These are phyloP conservation scores for Mycogone perniciosa DNA, from an alignment of 2,329 filamentous ascomycete species.

Conservation along the genomic window DNA sequence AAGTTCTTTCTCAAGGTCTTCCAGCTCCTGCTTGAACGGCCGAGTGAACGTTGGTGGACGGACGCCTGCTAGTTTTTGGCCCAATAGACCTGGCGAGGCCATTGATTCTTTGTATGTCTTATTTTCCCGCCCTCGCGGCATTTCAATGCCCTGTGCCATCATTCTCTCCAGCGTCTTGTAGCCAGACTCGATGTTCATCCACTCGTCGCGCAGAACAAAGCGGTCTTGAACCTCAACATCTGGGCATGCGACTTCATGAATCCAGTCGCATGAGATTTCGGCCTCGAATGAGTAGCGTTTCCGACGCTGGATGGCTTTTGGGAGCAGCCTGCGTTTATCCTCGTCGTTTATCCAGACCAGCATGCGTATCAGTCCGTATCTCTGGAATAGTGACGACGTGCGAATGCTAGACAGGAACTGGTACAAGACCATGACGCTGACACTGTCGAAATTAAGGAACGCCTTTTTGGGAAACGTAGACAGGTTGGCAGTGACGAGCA, in stretches of 20 bases:
- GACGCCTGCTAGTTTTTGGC: constrained; percentile 24
- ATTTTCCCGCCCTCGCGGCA: constrained; percentile 40
- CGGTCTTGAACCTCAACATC: constrained; percentile 27
- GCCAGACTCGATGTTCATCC: constrained; percentile 42
- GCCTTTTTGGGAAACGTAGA: constrained; percentile 44
- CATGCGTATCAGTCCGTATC: constrained; percentile 73
- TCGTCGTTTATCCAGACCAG: constrained; percentile 63
- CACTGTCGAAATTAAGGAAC: constrained; percentile 48
- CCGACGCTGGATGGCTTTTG: constrained; percentile 51
- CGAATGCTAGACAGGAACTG: constrained; percentile 57
- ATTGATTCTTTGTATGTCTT: constrained; percentile 20
- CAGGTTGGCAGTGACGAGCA: constrained; percentile 68
- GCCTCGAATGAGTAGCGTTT: constrained; percentile 51
- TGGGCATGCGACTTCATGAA: constrained; percentile 50
- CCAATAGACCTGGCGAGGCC: constrained; percentile 18
- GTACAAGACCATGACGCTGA: constrained; percentile 52
- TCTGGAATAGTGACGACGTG: constrained; percentile 57
- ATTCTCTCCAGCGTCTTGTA: constrained; percentile 39
- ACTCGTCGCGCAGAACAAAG: constrained; percentile 36
- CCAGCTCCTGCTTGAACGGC: constrained; percentile 36
- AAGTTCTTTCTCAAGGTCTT: constrained; percentile 29
- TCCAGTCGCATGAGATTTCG: constrained; percentile 54
- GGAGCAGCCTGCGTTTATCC: constrained; percentile 54
- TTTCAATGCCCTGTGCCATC: constrained; percentile 33
- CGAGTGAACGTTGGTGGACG: constrained; percentile 29